A percentile compares a stretch with the other conserved stretches of the same genome.
Conservation (phyloP, 1,139 yeast species). For the Saccharomycopsis hybrid region DNA sequence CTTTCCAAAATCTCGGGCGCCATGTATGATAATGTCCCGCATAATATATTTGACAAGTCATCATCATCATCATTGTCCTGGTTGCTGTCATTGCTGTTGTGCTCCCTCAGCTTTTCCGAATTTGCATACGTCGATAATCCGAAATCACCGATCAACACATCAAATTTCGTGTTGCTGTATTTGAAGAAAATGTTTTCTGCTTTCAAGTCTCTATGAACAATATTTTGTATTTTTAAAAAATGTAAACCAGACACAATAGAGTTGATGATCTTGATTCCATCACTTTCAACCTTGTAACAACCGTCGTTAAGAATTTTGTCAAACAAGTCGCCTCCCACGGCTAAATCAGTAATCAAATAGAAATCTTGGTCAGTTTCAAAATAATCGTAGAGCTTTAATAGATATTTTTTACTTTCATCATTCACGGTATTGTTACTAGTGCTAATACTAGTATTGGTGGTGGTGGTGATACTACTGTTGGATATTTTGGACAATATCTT, state of each 20-base stretch:
- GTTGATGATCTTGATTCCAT: constrained; percentile 40
- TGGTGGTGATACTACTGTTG: not conserved
- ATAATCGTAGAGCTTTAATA: constrained; percentile 59
- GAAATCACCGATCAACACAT: constrained; percentile 64
- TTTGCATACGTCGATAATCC: constrained; percentile 46
- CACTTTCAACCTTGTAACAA: constrained; percentile 39
- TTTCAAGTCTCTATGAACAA: constrained; percentile 83
- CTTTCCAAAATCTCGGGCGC: constrained; percentile 60
- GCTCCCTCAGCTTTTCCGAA: constrained; percentile 37
- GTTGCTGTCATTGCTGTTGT: too few species aligned
- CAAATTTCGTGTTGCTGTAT: constrained; percentile 30
- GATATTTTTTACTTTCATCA: constrained; percentile 34
- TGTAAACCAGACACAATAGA: constrained; percentile 37
- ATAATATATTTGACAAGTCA: constrained; percentile 92
- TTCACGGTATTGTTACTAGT: constrained; percentile 20
- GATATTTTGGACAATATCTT: constrained; percentile 41
- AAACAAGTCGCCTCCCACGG: constrained; percentile 63
- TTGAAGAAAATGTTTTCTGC: constrained; percentile 76
- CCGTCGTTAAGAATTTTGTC: constrained; percentile 47
- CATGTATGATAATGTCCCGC: constrained; percentile 77
- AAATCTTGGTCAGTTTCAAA: constrained; percentile 59
- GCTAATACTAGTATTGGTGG: not conserved
- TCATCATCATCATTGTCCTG: constrained; percentile 36
- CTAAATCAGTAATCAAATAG: constrained; percentile 61
- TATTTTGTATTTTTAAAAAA: constrained; percentile 63